A percentile compares a stretch with the other conserved stretches of the same genome.
These are phyloP conservation scores for Glycine tomentella DNA, from an alignment of 306 rosid species.

Conservation along the genomic window DNA sequence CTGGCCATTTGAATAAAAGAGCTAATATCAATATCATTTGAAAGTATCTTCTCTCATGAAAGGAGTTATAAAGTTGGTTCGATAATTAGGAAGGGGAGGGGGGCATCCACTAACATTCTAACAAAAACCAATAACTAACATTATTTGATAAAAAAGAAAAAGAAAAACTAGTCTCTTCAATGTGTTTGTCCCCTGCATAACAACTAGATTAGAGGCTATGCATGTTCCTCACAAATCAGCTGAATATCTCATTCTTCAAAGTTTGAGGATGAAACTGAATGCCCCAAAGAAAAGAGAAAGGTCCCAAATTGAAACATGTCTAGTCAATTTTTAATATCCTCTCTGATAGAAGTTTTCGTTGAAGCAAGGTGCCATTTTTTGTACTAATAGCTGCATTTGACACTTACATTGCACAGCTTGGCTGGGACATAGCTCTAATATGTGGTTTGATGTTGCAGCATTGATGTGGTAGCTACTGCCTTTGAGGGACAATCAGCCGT, in stretches of 20 bases:
- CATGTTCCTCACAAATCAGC: constrained; percentile 27
- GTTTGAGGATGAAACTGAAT: constrained; percentile 34
- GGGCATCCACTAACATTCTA: too few relatives aligned
- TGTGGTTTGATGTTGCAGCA: constrained; percentile 58
- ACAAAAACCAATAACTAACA: too few relatives aligned
- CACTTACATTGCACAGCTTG: constrained; percentile 11
- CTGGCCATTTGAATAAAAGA: constrained; percentile 31
- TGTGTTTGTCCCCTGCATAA: neutral
- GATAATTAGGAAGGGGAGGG: too few relatives aligned
- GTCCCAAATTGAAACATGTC: neutral
- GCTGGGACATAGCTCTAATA: constrained; percentile 28
- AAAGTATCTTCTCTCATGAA: neutral
- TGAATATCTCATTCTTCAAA: neutral
- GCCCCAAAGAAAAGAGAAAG: neutral
- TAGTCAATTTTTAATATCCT: neutral
- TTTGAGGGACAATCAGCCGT: constrained; percentile 95
- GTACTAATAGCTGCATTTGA: constrained; percentile 35
- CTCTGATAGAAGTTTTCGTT: constrained; percentile 1
- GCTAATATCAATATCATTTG: constrained; percentile 1
- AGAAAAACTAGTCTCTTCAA: constrained; percentile 17
- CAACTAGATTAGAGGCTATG: constrained; percentile 13
- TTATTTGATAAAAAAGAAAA: too few relatives aligned
- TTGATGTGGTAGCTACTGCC: constrained; percentile 74
- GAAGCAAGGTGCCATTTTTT: constrained; percentile 29
- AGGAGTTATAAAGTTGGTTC: too few relatives aligned